Conservation (phyloP, 202 grass and related monocot species). For the Carex arenaria region DNA sequence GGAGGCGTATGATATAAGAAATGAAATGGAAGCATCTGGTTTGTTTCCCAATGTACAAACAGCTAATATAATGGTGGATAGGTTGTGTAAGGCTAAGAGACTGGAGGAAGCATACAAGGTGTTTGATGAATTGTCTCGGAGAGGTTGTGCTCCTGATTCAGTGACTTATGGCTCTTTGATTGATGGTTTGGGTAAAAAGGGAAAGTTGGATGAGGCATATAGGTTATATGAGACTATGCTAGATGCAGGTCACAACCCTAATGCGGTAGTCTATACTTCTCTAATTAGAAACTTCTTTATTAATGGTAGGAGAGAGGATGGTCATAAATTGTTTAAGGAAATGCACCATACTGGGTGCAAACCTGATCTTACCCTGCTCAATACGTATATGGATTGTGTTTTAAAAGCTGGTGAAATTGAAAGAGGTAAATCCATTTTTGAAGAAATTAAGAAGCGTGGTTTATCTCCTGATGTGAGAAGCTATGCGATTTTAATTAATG, state of each 20-base stretch:
- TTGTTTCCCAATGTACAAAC: conserved; percentile 82
- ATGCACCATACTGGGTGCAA: conserved; percentile 55
- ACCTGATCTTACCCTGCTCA: conserved; percentile 82
- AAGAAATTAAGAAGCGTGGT: conserved; percentile 54
- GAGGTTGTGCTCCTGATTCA: conserved; percentile 66
- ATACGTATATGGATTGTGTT: conserved; percentile 94
- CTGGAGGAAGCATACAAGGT: conserved; percentile 69
- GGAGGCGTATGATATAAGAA: conserved; percentile 49
- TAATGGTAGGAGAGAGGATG: conserved; percentile 94
- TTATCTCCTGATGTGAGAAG: conserved; percentile 70
- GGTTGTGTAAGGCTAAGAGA: conserved; percentile 77
- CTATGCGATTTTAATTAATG: conserved; percentile 89
- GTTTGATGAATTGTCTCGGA: conserved; percentile 61
- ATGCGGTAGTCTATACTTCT: conserved; percentile 78
- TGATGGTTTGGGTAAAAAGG: conserved; percentile 80
- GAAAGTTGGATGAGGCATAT: conserved; percentile 82
- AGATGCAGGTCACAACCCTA: conserved; percentile 58
- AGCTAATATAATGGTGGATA: conserved; percentile 94
- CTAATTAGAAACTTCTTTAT: conserved; percentile 86
- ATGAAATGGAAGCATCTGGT: conserved; percentile 68
- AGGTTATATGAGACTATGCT: conserved; percentile 83
- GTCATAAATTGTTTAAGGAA: conserved; percentile 95
- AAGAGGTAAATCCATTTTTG: conserved; percentile 68
- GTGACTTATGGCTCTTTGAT: conserved; percentile 88
- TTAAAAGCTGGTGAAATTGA: conserved; percentile 80